Evolutionary conservation across 192 early-diverging fungal genomes (phyloP).

Genomic region (Backusella macrospora): DNA sequence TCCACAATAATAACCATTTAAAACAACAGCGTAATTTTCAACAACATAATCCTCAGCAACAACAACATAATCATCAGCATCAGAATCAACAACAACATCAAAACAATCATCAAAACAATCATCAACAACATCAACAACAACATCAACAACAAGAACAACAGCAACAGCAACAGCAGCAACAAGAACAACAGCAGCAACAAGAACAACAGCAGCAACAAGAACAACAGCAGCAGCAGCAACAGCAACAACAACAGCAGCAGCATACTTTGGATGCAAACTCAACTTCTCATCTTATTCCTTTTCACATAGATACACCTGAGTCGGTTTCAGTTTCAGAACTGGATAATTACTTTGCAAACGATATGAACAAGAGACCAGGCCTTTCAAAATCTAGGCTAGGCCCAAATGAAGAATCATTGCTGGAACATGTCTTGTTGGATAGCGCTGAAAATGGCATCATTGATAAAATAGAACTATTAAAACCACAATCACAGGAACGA

Average conservation of each 20-base stretch:
- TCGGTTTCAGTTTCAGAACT: constrained; percentile 31
- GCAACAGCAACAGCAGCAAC: not conserved
- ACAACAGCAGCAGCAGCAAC: no score
- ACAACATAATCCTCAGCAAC: no score
- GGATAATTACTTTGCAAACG: constrained; percentile 22
- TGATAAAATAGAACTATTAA: not conserved
- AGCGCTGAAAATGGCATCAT: constrained; percentile 18
- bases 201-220: not conserved
- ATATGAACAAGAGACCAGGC: not conserved
- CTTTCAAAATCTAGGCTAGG: not conserved
- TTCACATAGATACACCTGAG: constrained; percentile 21
- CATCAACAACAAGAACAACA: no score
- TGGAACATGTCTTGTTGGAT: constrained; percentile 35
- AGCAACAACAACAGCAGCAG: not conserved
- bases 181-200: no score
- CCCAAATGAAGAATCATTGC: constrained; percentile 26
- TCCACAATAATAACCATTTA: no score
- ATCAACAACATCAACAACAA: not conserved
- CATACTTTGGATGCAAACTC: constrained; percentile 8
- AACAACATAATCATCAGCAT: not conserved
- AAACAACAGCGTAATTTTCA: no score
- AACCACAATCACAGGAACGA: not conserved
- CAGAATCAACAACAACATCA: no score
- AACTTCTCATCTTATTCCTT: constrained; percentile 11
- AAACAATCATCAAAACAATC: no score